Conservation (phyloP, 106 monocot genomes). For the Apostasia shenzhenica region DNA sequence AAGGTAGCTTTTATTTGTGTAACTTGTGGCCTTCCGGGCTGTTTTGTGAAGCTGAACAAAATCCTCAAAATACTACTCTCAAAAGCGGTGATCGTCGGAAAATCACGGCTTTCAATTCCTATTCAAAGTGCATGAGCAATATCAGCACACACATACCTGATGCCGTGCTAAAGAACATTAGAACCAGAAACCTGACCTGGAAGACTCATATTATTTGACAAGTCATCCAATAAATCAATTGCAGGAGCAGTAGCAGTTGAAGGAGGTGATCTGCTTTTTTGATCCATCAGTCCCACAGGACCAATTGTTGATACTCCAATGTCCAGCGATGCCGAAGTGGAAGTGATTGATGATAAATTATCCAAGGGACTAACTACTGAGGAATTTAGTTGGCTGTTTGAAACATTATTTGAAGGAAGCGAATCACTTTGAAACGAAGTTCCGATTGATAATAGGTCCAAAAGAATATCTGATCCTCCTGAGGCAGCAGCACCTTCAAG, state of each 20-base stretch:
- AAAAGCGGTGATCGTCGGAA: slow-evolving; percentile 75
- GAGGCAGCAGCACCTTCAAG: slow-evolving; percentile 29
- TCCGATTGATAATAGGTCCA: slow-evolving; percentile 94
- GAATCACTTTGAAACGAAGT: slow-evolving; percentile 42
- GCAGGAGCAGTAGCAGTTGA: slow-evolving; percentile 27
- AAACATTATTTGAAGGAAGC: slow-evolving; percentile 19
- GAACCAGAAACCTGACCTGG: slow-evolving; percentile 26
- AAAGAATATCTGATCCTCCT: slow-evolving; percentile 57
- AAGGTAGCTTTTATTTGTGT: slow-evolving; percentile 69
- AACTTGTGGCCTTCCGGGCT: slow-evolving; percentile 57
- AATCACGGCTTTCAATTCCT: slow-evolving; percentile 35
- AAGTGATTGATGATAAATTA: slow-evolving; percentile 22
- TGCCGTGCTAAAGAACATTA: neutral
- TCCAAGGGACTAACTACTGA: slow-evolving; percentile 19
- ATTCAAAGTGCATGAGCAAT: slow-evolving; percentile 11
- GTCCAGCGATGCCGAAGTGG: slow-evolving; percentile 13
- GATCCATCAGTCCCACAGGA: slow-evolving; percentile 17
- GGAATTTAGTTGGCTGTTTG: slow-evolving; percentile 20
- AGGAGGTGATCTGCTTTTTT: slow-evolving; percentile 25
- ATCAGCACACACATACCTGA: neutral
- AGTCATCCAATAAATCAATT: slow-evolving; percentile 69
- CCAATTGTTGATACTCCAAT: slow-evolving; percentile 17
- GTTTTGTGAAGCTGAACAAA: slow-evolving; percentile 72
- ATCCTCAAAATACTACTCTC: slow-evolving; percentile 65
- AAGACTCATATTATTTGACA: slow-evolving; percentile 34